Percentiles rank a stretch among this genome's conserved stretches.
These are phyloP conservation scores for Tirmania nivea DNA, from an alignment of 495 filamentous ascomycete genomes.

Conservation along the genomic window DNA sequence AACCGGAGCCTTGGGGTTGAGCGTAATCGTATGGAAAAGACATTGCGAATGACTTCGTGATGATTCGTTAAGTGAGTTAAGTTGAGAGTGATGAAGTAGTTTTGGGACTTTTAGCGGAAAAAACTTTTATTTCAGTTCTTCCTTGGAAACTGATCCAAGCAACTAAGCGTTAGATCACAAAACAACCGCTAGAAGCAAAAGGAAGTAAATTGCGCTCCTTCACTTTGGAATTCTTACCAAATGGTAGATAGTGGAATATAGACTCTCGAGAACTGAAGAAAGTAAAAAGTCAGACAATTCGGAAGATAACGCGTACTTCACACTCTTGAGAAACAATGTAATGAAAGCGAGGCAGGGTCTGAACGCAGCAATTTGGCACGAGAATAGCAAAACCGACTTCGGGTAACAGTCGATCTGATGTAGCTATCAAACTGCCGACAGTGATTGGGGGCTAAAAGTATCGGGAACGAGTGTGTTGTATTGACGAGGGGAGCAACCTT, in stretches of 20 bases:
- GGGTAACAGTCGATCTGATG: no score
- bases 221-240: not conserved
- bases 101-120: constrained; percentile 16
- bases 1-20: constrained; percentile 30
- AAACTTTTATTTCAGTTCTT: constrained; percentile 7
- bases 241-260: constrained; percentile 1
- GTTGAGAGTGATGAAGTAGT: constrained; percentile 6
- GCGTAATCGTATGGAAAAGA: constrained; percentile 41
- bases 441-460: no score
- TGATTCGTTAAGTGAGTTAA: not conserved
- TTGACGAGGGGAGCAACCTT: no score
- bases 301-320: no score
- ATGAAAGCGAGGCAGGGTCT: not conserved
- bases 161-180: not conserved
- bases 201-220: constrained; percentile 1
- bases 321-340: no score
- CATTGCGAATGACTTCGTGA: constrained; percentile 19
- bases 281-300: no score
- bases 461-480: no score
- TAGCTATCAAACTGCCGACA: no score
- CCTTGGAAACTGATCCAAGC: not conserved
- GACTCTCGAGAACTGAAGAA: not conserved
- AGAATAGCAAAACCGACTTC: not conserved
- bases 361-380: not conserved
- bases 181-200: constrained; percentile 6